These are phyloP conservation scores for Syzygium syzygioides DNA, from an alignment of 441 rosid genomes.

Conservation along the genomic window DNA sequence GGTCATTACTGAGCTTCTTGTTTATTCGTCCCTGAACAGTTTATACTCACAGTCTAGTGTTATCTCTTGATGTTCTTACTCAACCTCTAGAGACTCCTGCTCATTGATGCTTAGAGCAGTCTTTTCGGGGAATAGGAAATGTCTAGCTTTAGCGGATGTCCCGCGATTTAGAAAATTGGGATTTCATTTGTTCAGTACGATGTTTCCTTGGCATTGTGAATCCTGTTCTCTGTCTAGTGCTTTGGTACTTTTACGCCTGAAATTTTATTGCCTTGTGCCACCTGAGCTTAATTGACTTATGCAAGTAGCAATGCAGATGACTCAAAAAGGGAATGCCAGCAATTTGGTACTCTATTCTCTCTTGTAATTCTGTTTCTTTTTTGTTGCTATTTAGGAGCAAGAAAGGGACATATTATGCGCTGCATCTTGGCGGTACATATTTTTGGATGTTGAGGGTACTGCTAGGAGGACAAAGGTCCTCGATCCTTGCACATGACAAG, in stretches of 20 bases:
- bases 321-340: neutral
- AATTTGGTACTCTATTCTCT: neutral
- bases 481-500: conserved; percentile 49
- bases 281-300: neutral
- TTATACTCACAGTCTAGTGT: neutral
- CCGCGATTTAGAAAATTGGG: neutral
- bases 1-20: neutral
- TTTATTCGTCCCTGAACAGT: neutral
- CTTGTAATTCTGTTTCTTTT: conserved; percentile 10
- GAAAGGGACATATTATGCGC: conserved; percentile 78
- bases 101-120: neutral
- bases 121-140: neutral
- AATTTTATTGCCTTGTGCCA: neutral
- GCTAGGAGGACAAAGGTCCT: conserved; percentile 67
- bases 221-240: neutral
- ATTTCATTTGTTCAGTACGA: neutral
- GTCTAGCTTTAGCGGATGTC: neutral
- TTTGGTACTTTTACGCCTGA: neutral
- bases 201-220: neutral
- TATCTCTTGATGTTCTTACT: neutral
- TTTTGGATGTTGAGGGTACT: conserved; percentile 77
- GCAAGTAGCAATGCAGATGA: neutral
- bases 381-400: conserved; percentile 53
- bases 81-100: neutral
- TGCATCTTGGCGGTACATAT: conserved; percentile 84